Base-by-base conservation (phyloP, 2,329 filamentous ascomycete genomes). In the Nigrospora sphaerica region DNA sequence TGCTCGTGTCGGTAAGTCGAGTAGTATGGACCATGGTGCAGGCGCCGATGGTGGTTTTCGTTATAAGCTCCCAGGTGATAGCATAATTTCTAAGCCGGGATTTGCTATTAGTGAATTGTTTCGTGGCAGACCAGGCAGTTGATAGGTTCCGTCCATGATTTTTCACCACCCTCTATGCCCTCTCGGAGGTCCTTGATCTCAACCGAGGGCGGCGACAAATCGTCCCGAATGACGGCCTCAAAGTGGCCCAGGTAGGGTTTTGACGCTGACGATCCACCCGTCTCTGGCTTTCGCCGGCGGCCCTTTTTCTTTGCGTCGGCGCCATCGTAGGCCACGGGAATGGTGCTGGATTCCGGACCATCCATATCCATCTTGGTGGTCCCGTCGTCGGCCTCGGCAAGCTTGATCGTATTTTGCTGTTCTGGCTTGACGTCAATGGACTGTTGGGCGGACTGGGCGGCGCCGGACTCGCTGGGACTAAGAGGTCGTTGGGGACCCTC, bases 241-340 rank as follows among this genome's bases (percentile, higher is more conserved):
- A 81, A 81, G 6, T 75, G 59, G 0, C 72, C 74, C 36, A 71
- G 62, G 56, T 78, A 80, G 3, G 74, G 73, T 54, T 70, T 75
- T 28, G 57, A 50, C 42, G 56, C 58, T 44, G 59, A 53, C 31
- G 63, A 62, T 32, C 59, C 57, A 11, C 59, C 52, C 3, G 52
- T 45, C 52, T 67, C 67, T 49, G 65, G 71, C 54, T 69, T 70
- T 9, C 67, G 64, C n/a, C 58, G 54, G 51, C 61, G 60, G 55
- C 70, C 57, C 61, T 54, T 68, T 34, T 55, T 52, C 47, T 56
- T 60, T 5, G 57, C 42, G 39, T 56, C 57, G 28, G 57, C 40
- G 17, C 47, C 46, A 17, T 39, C 39, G 36, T 31, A 34, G 1
- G 55, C 49, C 32, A 53, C 63, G 44, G 69, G 67, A 10, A 67